These are phyloP conservation scores for Biscogniauxia mediterranea DNA, from an alignment of 2,329 filamentous ascomycete genomes.

Conservation along the genomic window DNA sequence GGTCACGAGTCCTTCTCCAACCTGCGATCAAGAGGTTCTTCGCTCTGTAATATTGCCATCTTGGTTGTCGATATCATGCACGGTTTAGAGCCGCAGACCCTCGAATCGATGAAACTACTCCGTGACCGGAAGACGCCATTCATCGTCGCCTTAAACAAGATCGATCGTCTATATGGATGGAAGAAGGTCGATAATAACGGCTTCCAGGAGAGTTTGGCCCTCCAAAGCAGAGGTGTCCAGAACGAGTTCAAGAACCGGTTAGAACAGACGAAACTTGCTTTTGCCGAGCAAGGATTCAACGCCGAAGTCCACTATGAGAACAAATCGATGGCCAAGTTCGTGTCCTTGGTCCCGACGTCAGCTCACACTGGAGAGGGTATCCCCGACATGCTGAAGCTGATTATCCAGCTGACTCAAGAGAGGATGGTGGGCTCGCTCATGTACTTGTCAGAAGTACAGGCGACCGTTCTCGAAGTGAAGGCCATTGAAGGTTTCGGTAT, in stretches of 20 bases:
- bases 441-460: conserved; percentile 97
- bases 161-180: conserved; percentile 98
- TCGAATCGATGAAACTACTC: conserved; percentile 94
- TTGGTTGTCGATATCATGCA: conserved; percentile 99
- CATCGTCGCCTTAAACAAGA: conserved; percentile 99
- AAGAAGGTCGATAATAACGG: conserved; percentile 99
- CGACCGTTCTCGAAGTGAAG: conserved; percentile 97
- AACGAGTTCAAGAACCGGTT: conserved; percentile 91
- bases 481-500: conserved; percentile 98
- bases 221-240: conserved; percentile 91
- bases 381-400: conserved; percentile 96
- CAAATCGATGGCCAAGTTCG: conserved; percentile 90
- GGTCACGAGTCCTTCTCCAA: conserved; percentile 99
- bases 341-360: conserved; percentile 95
- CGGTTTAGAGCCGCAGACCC: conserved; percentile 92
- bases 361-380: conserved; percentile 99
- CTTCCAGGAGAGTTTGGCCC: conserved; percentile 84
- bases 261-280: conserved; percentile 87
- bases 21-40: conserved; percentile 92
- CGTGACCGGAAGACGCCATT: conserved; percentile 95
- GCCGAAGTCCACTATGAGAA: conserved; percentile 96
- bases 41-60: conserved; percentile 98
- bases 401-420: conserved; percentile 89
- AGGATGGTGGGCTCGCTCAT: conserved; percentile 96
- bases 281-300: conserved; percentile 97